Evolutionary conservation across 2,329 filamentous ascomycete species (phyloP).

Genomic region (Xylaria sp.): DNA sequence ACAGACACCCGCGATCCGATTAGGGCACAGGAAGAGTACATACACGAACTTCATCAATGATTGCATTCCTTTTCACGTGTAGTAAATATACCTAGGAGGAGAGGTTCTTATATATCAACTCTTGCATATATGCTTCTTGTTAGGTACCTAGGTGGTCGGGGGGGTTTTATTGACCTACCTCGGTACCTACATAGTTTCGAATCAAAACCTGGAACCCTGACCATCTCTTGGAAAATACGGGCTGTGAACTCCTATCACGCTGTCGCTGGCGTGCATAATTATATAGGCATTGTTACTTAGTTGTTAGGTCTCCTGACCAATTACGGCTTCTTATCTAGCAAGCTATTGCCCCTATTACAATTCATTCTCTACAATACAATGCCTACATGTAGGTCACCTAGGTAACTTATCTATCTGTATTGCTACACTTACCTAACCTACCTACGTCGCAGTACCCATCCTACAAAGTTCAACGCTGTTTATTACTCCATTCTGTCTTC

Average conservation of each 20-base stretch:
- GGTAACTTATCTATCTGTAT: neutral
- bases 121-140: too few relatives aligned
- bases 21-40: neutral
- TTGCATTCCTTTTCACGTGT: too few relatives aligned
- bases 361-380: neutral
- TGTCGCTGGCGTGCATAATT: neutral
- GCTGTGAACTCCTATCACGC: neutral
- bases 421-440: neutral
- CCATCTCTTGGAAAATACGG: neutral
- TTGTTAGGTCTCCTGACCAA: neutral
- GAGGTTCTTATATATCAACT: too few relatives aligned
- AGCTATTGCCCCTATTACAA: neutral
- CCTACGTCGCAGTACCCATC: neutral
- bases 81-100: too few relatives aligned
- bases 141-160: too few relatives aligned
- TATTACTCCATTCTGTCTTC: neutral
- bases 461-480: neutral
- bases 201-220: too few relatives aligned
- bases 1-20: neutral
- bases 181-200: too few relatives aligned
- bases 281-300: neutral
- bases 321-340: neutral
- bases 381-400: neutral
- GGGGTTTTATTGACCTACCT: too few relatives aligned
- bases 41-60: neutral